Evolutionary conservation across 1,139 yeast species (phyloP), one percentile per base, ranked within the genome.

Genomic region (Candida anutae): DNA sequence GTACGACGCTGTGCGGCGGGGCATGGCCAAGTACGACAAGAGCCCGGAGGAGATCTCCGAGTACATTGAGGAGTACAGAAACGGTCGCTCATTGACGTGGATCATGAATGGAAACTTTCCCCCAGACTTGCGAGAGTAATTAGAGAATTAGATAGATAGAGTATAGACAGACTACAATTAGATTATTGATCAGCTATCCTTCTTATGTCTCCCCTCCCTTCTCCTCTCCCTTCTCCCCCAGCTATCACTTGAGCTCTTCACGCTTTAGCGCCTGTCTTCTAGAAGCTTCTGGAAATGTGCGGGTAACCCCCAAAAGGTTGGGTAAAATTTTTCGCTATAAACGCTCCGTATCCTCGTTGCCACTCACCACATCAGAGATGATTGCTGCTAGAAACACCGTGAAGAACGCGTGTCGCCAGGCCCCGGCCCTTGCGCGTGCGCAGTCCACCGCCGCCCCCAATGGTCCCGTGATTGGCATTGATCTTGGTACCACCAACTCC

Each of bases 401-500:
- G 38, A 60, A 57, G 46, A 56, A 52, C 53, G 51, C 58, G 46
- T 46, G 62, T 34, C 60, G 64, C 43, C 69, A 66, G 50, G 55
- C 64, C 45, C 65, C 67, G 35, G 45, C 53, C 27, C 55, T 62
- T 39, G 26, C 26, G 5, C 76, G 80, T 69, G 62, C 61, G 60
- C 69, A 70, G 56, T 62, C 72, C 30, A 62, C 69, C 33, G 50
- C 44, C 43, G 70, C 65, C 50, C 80, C 56, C 47, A 65, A 65
- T 47, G 87, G 87, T 33, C 73, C 88, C 49, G 97, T 90, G 36
- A 88, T 90, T 53, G 98, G 98, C 73, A 88, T 90, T 56, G 98
- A 90, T 69, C 75, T 90, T 60, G 98, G 98, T 69, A 90, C 97
- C 62, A 90, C 97, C 63, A 90, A 90, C 77, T 90, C 98, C 33